Base-by-base conservation (phyloP, 306 rosid species). In the Rosa multiflora region DNA sequence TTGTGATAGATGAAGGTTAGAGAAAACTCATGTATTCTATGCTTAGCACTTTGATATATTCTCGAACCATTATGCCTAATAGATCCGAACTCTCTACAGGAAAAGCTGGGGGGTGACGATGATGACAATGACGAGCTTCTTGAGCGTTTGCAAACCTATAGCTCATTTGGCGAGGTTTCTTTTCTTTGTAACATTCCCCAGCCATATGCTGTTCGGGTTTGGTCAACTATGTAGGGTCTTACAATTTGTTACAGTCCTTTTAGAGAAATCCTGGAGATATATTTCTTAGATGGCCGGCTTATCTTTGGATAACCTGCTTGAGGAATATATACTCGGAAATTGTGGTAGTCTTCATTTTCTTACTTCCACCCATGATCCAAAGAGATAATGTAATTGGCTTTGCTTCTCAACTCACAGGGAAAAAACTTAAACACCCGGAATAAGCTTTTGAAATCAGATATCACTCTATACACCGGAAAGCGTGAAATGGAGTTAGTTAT, bases 131-230 rank as follows among this genome's bases (percentile, higher is more conserved):
- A 82, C 52, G 83, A 84, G 79, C 32, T 40, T 3, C 55, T 70
- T 23, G 82, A 17, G 61, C 69, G 4, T 35, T 84, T 90, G 61
- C 83, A 75, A 43, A 78, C 74, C 8, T 64, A 81, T 67, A 75
- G 85, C 84, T 84, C 81, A 42, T 84, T 89, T 70, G 93, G 91
- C 35, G 91, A 91, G 76, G 76, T 91, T 79, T 91, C 96, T 49
- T 87, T 89, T 47, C 88, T 91, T 73, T 89, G 96, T 76, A 85
- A 87, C 80, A 77, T 73, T 70, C 88, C 87, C 84, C 91, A 89
- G 70, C 79, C 76, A n/a, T 87, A 81, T 82, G 81, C 70, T 1
- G 82, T 91, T 61, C 77, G 56, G 49, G 91, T 80, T 80, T 73
- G 32, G 72, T 78, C 86, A 87, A 42, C 86, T 86, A 61, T 89